Evolutionary conservation across 768 basidiomycete genomes (phyloP).

Genomic region (Daedaleopsis nitida): DNA sequence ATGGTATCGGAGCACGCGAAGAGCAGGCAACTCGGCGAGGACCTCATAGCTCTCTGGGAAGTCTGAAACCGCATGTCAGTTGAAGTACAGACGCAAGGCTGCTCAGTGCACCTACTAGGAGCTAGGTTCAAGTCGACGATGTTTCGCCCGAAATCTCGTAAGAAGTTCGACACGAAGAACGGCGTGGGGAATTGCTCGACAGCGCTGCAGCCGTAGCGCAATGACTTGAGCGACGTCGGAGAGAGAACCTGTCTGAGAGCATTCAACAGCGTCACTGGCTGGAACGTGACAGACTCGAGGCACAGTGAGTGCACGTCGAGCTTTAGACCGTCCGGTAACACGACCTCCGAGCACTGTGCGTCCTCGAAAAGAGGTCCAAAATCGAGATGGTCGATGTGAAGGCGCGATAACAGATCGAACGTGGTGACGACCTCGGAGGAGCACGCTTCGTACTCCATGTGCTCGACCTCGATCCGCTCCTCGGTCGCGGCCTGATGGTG

Average conservation of each 20-base stretch:
- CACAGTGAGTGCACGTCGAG: neutral
- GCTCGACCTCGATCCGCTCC: neutral
- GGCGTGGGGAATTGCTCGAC: neutral
- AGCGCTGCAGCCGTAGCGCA: neutral
- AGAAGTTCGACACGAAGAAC: neutral
- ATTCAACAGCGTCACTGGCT: neutral
- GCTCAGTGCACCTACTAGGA: too few species aligned
- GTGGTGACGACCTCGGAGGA: neutral
- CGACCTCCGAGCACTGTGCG: neutral
- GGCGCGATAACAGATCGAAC: neutral
- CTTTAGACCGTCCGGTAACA: neutral
- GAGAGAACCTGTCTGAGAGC: neutral
- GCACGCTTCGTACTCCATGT: conserved; percentile 2
- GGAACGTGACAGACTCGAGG: neutral
- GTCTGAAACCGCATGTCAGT: neutral
- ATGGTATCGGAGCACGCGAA: neutral
- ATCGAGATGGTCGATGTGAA: neutral
- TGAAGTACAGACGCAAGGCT: too few species aligned
- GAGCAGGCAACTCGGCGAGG: neutral
- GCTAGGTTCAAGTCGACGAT: neutral
- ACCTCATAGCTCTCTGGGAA: neutral
- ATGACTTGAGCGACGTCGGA: neutral
- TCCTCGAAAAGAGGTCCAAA: neutral
- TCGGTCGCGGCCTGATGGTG: neutral
- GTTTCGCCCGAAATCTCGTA: neutral